Evolutionary conservation across 805 yeast genomes (phyloP), one percentile per base, ranked within the genome.

Genomic region (Zygoascus ofunaensis): DNA sequence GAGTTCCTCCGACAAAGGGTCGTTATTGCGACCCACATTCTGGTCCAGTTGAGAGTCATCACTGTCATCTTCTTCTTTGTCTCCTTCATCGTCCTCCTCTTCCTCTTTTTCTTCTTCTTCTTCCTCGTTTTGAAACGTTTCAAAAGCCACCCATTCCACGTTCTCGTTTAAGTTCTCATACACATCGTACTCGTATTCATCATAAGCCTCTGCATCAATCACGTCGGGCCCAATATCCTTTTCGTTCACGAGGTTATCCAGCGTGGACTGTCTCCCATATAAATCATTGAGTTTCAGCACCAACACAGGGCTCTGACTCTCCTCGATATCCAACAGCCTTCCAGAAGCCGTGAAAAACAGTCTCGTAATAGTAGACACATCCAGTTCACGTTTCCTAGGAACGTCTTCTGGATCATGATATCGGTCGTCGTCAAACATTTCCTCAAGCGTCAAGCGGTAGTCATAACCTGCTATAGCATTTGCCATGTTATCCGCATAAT

Each of bases 341-440:
- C 89, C 90, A 4, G 86, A 79, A 2, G 82, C 83, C 48, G 80
- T 76, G 58, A 80, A 83, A 51, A 80, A 83, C 38, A 82, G 58
- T 45, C 77, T 68, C 3, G 69, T 60, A 2, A 83, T 66, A 3
- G 63, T 53, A 14, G 63, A 55, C 3, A 79, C 55, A 35, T 70
- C 65, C 39, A 72, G 54, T 1, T 46, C 44, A 14, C 67, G 57
- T 1, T 46, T 44, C 22, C 61, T 59, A 0, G 75, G 72, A 14
- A 65, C 74, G 12, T 65, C 70, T 4, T 70, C 73, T 3, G 63
- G 67, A 12, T 82, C 84, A 55, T 83, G 94, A 55, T 80, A 83
- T 44, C 90, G 62, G 0, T 74, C 84, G 60, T 83, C 94, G 52
- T 81, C 69, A 40, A 80, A 77, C 53, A 71, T 73, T 52, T 84